Evolutionary conservation across 768 basidiomycete genomes (phyloP).

Genomic region (Trametes coccinea): DNA sequence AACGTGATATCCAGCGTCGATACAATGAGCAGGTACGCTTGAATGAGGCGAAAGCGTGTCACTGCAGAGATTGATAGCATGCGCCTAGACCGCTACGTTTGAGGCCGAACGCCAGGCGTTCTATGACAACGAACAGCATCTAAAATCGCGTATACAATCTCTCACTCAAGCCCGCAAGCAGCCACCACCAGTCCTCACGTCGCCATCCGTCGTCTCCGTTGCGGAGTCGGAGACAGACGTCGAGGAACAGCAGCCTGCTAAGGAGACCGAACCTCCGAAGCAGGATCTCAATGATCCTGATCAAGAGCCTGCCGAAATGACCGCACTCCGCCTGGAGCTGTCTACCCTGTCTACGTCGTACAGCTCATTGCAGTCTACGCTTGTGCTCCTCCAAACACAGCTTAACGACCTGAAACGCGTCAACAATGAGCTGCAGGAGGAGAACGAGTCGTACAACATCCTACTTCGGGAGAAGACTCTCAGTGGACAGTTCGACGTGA

Average conservation of each 20-base stretch:
- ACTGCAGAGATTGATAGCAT: slow-evolving; percentile 8
- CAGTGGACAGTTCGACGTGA: slow-evolving; percentile 81
- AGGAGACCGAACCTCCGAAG: slow-evolving; percentile 32
- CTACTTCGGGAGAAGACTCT: slow-evolving; percentile 89
- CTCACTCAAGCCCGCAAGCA: slow-evolving; percentile 68
- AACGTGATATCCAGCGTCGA: slow-evolving; percentile 75
- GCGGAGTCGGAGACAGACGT: slow-evolving; percentile 36
- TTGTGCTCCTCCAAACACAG: slow-evolving; percentile 82
- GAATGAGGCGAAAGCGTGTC: neutral
- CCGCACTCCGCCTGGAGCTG: slow-evolving; percentile 77
- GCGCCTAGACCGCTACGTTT: slow-evolving; percentile 72
- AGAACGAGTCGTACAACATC: slow-evolving; percentile 97
- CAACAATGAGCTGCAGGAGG: slow-evolving; percentile 87
- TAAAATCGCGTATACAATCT: slow-evolving; percentile 86
- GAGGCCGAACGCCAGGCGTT: slow-evolving; percentile 91
- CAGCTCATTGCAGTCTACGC: slow-evolving; percentile 77
- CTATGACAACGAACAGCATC: slow-evolving; percentile 92
- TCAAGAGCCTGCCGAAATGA: slow-evolving; percentile 85
- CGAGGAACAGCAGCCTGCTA: slow-evolving; percentile 44
- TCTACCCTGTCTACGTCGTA: slow-evolving; percentile 87
- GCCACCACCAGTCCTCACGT: slow-evolving; percentile 33
- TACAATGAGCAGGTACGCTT: slow-evolving; percentile 82
- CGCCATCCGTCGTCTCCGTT: slow-evolving; percentile 31
- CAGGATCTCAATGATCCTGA: slow-evolving; percentile 65
- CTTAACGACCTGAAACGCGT: slow-evolving; percentile 85